Conservation (phyloP, 2,329 filamentous ascomycete species). For the Dichotomopilus funicola region DNA sequence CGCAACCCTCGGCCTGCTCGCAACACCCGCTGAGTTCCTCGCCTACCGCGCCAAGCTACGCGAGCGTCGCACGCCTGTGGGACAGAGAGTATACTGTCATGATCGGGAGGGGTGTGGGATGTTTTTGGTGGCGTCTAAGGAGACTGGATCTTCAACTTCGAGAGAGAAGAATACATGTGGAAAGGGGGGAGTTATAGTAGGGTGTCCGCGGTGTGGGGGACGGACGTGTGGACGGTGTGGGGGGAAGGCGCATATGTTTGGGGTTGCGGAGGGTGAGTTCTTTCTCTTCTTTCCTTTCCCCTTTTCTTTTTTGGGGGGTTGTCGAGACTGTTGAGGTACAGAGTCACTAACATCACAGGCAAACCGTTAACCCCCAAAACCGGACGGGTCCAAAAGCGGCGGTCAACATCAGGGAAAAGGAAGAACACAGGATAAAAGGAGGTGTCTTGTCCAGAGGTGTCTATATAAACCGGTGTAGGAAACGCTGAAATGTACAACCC, state of each 20-base stretch:
- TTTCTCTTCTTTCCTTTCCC: too few relatives aligned
- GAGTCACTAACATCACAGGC: too few relatives aligned
- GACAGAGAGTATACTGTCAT: slow-evolving; percentile 8
- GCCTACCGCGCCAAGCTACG: slow-evolving; percentile 11
- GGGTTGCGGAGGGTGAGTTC: neutral
- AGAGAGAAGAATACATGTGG: neutral
- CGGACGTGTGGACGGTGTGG: slow-evolving; percentile 10
- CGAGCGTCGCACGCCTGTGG: slow-evolving; percentile 3
- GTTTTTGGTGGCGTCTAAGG: neutral
- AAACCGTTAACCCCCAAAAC: too few relatives aligned
- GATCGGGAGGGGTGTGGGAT: slow-evolving; percentile 5
- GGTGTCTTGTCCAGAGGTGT: too few relatives aligned
- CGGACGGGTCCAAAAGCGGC: too few relatives aligned
- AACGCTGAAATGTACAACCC: too few relatives aligned
- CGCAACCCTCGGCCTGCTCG: slow-evolving; percentile 2
- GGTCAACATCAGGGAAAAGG: too few relatives aligned
- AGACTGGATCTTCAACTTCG: neutral
- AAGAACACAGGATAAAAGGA: too few relatives aligned
- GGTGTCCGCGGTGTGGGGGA: slow-evolving; percentile 8
- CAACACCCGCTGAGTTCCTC: slow-evolving; percentile 10
- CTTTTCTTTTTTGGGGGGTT: too few relatives aligned
- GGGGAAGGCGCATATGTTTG: slow-evolving; percentile 1
- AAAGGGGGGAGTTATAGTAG: neutral
- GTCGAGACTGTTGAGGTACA: too few relatives aligned
- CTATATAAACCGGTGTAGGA: too few relatives aligned